These are phyloP conservation scores for Clohesyomyces aquaticus DNA, from an alignment of 495 filamentous ascomycete species.

Conservation along the genomic window DNA sequence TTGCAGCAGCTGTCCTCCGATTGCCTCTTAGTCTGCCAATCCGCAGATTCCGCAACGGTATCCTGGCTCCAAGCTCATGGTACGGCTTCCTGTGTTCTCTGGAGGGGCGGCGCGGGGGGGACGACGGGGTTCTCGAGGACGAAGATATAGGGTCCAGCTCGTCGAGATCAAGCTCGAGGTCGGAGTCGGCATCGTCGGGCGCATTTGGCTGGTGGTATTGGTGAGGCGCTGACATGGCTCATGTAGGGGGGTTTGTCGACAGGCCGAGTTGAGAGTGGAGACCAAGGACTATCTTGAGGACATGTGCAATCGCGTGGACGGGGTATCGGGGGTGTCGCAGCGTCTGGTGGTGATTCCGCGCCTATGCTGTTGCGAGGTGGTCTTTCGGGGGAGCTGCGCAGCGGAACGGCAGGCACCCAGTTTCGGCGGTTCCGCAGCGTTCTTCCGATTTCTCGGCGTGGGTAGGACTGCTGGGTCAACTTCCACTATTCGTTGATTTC, in stretches of 20 bases:
- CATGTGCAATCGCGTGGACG: conserved; percentile 15
- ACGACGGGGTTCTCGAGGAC: conserved; percentile 18
- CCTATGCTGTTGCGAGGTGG: not conserved
- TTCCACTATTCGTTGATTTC: too few relatives aligned
- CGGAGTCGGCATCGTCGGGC: conserved; percentile 41
- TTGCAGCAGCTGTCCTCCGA: conserved; percentile 19
- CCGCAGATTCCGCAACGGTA: conserved; percentile 48
- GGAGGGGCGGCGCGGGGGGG: conserved; percentile 27
- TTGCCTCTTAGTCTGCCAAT: conserved; percentile 40
- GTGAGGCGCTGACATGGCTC: conserved; percentile 46
- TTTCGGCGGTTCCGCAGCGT: not conserved
- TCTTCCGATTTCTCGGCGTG: conserved; percentile 1
- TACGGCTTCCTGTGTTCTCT: conserved; percentile 29
- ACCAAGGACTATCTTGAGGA: not conserved
- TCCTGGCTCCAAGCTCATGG: conserved; percentile 42
- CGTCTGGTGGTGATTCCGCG: not conserved
- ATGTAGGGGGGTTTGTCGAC: conserved; percentile 28
- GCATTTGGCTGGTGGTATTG: conserved; percentile 44
- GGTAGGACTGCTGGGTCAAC: too few relatives aligned
- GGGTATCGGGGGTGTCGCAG: not conserved
- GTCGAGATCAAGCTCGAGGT: conserved; percentile 49
- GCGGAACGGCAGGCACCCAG: not conserved
- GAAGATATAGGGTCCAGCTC: conserved; percentile 48
- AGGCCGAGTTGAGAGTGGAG: not conserved
- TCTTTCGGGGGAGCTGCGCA: not conserved